Base-by-base conservation (phyloP, 805 yeast species). In the Alloascoidea africana region DNA sequence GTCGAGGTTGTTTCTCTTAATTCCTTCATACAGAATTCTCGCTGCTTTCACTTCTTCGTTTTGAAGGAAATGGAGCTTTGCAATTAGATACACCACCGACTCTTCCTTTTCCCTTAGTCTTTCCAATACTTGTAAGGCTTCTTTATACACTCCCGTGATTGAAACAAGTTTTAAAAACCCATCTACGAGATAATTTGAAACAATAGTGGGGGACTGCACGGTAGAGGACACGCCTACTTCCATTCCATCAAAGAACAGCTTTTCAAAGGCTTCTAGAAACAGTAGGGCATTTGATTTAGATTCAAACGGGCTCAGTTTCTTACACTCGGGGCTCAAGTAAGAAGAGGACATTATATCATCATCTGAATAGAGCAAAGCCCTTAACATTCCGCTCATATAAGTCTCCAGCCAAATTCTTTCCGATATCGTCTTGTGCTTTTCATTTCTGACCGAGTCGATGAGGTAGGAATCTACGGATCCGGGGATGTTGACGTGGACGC, bases 311-410 rank as follows among this genome's bases (percentile, higher is more conserved):
- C 85, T 80, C 40, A 84, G 65, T 42, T 79, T 74, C 45, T 95
- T 70, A 30, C 93, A 79, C 52, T 87, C 94, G 5, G 85, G 94
- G 39, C 89, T 67, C n/a, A 23, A n/a, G 50, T 61, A 80, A 60
- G 58, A 77, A n/a, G n/a, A n/a, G n/a, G n/a, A n/a, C n/a, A n/a
- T n/a, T n/a, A n/a, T n/a, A 55, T 81, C 89, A 35, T 77, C 85
- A 37, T 85, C 94, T 37, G 82, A 85, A 44, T 73, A 83, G 39
- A 85, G 59, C 33, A 91, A 56, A 5, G 87, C 62, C 48, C 98
- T 69, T 16, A 85, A 74, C 44, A 86, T 67, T 2, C 86, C 76
- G 50, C 84, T 65, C 44, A 76, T 63, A 50, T 66, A 77, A 1
- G 84, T 71, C 43, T 63, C 68, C 16, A 43, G 46, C 67, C 68